Evolutionary conservation across 371 early-diverging fungal species (phyloP).

Genomic region (Actinomucor elegans): DNA sequence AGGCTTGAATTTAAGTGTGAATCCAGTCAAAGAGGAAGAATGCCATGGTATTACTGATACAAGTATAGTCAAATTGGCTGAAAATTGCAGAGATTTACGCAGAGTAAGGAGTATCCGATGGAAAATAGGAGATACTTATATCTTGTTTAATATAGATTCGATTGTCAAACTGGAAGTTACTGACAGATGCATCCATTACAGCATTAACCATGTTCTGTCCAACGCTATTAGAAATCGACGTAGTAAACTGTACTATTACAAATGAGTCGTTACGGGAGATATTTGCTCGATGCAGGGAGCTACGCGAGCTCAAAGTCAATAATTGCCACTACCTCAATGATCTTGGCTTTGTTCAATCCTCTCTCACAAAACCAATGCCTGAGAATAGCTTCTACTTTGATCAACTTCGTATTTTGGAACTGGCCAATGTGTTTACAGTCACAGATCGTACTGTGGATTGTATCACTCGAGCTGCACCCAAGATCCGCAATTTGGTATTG

Average conservation of each 20-base stretch:
- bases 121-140: not conserved
- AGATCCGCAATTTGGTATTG: conserved; percentile 57
- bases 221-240: conserved; percentile 57
- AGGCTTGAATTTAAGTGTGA: conserved; percentile 46
- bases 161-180: conserved; percentile 50
- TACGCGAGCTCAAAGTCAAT: conserved; percentile 57
- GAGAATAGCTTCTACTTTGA: conserved; percentile 31
- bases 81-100: conserved; percentile 35
- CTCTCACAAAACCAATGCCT: conserved; percentile 7
- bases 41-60: conserved; percentile 36
- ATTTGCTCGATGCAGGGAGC: conserved; percentile 43
- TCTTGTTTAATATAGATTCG: conserved; percentile 51
- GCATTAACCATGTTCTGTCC: conserved; percentile 56
- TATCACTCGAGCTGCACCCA: conserved; percentile 56
- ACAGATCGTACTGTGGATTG: conserved; percentile 54
- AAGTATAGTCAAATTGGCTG: conserved; percentile 39
- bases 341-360: conserved; percentile 41
- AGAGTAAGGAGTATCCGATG: conserved; percentile 32
- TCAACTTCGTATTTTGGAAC: conserved; percentile 62
- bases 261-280: conserved; percentile 47
- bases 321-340: conserved; percentile 49
- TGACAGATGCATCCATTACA: conserved; percentile 53
- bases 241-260: conserved; percentile 56
- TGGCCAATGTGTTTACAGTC: conserved; percentile 51
- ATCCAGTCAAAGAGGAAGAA: conserved; percentile 27